A percentile compares a stretch with the other conserved stretches of the same genome.
phyloP scores from a whole-genome alignment of 495 filamentous ascomycete species.

The Neurospora sp. region DNA sequence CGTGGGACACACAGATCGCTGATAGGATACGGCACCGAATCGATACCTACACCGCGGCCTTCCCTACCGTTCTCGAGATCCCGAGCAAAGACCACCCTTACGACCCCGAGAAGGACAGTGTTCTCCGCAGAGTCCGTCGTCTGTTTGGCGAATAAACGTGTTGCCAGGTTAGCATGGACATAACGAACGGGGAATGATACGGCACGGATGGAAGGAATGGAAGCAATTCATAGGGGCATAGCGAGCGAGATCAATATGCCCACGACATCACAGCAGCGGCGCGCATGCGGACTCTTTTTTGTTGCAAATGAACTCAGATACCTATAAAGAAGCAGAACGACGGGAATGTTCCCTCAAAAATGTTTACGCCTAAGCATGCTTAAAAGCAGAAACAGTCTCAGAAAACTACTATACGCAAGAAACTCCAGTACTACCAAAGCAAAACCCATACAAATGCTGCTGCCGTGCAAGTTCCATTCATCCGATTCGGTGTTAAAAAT shows the following conservation, averaged over 20 bases:
- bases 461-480: background rate
- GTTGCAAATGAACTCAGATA: background rate
- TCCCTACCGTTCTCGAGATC: constrained; percentile 79
- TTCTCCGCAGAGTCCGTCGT: constrained; percentile 79
- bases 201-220: background rate
- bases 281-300: background rate
- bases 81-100: constrained; percentile 99
- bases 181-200: background rate
- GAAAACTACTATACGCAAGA: background rate
- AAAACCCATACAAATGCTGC: background rate
- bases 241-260: background rate
- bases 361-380: background rate
- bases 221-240: background rate
- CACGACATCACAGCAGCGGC: background rate
- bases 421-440: background rate
- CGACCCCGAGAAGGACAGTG: constrained; percentile 98
- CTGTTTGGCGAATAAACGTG: constrained; percentile 74
- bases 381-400: background rate
- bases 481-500: background rate
- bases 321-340: background rate
- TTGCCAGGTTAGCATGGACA: background rate
- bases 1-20: constrained; percentile 52
- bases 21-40: constrained; percentile 82
- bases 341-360: background rate
- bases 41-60: constrained; percentile 64